Conservation (phyloP, 345 rosid species). For the Hibiscus mutabilis region DNA sequence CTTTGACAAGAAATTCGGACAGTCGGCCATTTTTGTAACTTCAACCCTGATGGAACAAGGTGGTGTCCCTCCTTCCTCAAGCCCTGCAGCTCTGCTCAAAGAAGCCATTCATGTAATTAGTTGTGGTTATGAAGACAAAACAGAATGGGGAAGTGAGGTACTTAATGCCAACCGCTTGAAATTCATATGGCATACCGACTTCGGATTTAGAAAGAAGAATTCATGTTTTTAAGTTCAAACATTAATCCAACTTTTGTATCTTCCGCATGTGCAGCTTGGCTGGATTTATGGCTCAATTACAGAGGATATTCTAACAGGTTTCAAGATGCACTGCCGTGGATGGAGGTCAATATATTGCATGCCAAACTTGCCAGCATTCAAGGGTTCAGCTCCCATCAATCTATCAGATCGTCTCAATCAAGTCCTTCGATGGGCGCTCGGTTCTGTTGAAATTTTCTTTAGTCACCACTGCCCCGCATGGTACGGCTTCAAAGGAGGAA, state of each 20-base stretch:
- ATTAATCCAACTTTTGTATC: not conserved
- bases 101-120: slow-evolving; percentile 98
- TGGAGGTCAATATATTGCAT: slow-evolving; percentile 98
- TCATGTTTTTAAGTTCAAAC: not conserved
- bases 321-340: slow-evolving; percentile 98
- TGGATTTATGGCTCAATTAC: slow-evolving; percentile 98
- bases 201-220: not conserved
- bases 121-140: slow-evolving; percentile 96
- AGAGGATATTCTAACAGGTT: slow-evolving; percentile 94
- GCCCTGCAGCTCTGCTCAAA: slow-evolving; percentile 90
- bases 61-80: slow-evolving; percentile 94
- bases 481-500: slow-evolving; percentile 91
- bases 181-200: not conserved
- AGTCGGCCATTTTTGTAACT: slow-evolving; percentile 83
- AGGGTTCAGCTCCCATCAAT: slow-evolving; percentile 97
- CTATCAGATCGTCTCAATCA: slow-evolving; percentile 94
- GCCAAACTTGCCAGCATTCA: slow-evolving; percentile 87
- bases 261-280: slow-evolving; percentile 56
- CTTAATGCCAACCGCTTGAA: slow-evolving; percentile 5
- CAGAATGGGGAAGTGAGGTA: slow-evolving; percentile 99
- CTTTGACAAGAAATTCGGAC: slow-evolving; percentile 88
- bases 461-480: slow-evolving; percentile 84
- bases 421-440: slow-evolving; percentile 97
- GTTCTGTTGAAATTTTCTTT: slow-evolving; percentile 97
- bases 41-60: slow-evolving; percentile 94